Percentiles rank a stretch among this genome's conserved stretches.
phyloP scores from a whole-genome alignment of 2,329 filamentous ascomycete genomes.

The Rhynchosporium graminicola region DNA sequence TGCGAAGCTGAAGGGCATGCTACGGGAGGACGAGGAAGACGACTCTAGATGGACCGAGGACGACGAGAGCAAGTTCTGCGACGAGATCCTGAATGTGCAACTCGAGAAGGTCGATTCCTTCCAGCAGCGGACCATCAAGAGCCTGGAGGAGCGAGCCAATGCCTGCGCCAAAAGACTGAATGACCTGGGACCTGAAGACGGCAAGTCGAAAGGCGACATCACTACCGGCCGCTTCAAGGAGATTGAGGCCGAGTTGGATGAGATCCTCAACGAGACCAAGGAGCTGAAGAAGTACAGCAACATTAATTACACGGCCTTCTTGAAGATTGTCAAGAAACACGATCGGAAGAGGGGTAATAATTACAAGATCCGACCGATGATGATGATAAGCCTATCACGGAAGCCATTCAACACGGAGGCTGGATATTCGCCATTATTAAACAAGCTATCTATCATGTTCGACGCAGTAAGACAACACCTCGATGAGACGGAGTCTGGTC shows the following conservation, averaged over 20 bases:
- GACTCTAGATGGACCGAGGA: conserved; percentile 84
- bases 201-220: conserved; percentile 48
- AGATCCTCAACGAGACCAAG: conserved; percentile 85
- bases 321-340: conserved; percentile 99
- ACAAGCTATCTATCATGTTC: conserved; percentile 92
- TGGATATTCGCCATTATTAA: conserved; percentile 85
- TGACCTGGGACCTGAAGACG: conserved; percentile 72
- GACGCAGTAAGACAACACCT: conserved; percentile 87
- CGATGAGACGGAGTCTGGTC: conserved; percentile 53
- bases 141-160: conserved; percentile 56
- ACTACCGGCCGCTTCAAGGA: conserved; percentile 62
- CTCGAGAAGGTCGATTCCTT: conserved; percentile 93
- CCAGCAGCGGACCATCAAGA: conserved; percentile 74
- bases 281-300: conserved; percentile 94
- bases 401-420: conserved; percentile 91
- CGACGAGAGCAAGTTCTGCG: conserved; percentile 90
- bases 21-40: conserved; percentile 70
- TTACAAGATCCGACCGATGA: conserved; percentile 87
- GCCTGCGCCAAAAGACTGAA: conserved; percentile 69
- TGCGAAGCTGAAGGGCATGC: conserved; percentile 82
- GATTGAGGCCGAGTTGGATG: conserved; percentile 78
- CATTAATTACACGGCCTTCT: conserved; percentile 95
- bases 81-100: conserved; percentile 92
- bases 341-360: conserved; percentile 85
- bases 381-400: conserved; percentile 85